Conservation (phyloP, 2,329 filamentous ascomycete genomes). For the Epichloe sylvatica region DNA sequence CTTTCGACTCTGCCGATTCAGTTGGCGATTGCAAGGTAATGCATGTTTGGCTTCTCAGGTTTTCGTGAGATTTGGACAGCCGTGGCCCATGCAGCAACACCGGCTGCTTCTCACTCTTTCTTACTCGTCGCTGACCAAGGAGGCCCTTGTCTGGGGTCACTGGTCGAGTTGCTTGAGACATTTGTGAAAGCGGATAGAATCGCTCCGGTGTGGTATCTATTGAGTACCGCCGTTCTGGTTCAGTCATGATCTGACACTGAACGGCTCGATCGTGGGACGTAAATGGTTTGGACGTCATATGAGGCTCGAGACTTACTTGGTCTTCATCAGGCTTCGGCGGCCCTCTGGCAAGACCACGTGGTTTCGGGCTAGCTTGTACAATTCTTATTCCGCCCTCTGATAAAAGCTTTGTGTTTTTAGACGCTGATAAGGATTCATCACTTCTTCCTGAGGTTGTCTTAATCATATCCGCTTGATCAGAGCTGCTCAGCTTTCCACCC, state of each 20-base stretch:
- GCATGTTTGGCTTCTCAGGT: slow-evolving; percentile 3
- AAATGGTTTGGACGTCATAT: background rate
- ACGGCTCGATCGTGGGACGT: slow-evolving; percentile 1
- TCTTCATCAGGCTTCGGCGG: background rate
- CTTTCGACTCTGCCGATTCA: slow-evolving; percentile 9
- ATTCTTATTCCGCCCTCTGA: slow-evolving; percentile 1
- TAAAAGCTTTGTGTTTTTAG: background rate
- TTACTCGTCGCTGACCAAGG: background rate
- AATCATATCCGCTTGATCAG: background rate
- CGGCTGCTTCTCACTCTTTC: background rate
- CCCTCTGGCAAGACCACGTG: background rate
- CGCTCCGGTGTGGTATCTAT: slow-evolving; percentile 11
- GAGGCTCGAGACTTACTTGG: background rate
- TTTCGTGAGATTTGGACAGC: slow-evolving; percentile 7
- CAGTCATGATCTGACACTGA: slow-evolving; percentile 3
- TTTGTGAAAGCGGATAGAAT: slow-evolving; percentile 11
- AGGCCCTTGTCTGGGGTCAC: background rate
- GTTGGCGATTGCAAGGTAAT: slow-evolving; percentile 1
- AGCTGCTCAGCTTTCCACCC: background rate
- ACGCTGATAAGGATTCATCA: background rate
- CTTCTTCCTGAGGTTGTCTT: background rate
- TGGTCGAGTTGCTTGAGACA: background rate
- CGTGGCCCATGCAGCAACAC: slow-evolving; percentile 6
- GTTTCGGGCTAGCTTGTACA: background rate
- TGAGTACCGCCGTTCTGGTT: slow-evolving; percentile 2